phyloP scores from a whole-genome alignment of 768 basidiomycete species.

The Termitomyces eurrhizus region DNA sequence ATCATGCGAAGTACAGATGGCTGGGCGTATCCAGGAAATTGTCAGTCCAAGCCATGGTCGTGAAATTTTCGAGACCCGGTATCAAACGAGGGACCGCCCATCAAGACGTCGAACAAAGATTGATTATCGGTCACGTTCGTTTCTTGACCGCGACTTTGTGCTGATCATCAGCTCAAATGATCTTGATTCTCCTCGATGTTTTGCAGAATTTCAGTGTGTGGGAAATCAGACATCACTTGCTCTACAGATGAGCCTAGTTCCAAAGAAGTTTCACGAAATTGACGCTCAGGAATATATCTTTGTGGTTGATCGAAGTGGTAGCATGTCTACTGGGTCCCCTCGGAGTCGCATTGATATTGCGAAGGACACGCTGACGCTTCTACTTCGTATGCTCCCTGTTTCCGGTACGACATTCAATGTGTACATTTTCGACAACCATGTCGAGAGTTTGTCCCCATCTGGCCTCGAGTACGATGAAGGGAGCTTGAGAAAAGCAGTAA shows the following conservation, averaged over 20 bases:
- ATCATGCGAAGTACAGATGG: slow-evolving; percentile 44
- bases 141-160: slow-evolving; percentile 48
- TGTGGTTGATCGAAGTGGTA: slow-evolving; percentile 54
- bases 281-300: slow-evolving; percentile 55
- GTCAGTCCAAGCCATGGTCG: slow-evolving; percentile 40
- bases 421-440: slow-evolving; percentile 43
- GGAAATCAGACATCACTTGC: slow-evolving; percentile 33
- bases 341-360: slow-evolving; percentile 38
- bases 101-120: slow-evolving; percentile 40
- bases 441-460: slow-evolving; percentile 29
- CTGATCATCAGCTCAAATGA: slow-evolving; percentile 43
- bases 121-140: slow-evolving; percentile 34
- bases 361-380: slow-evolving; percentile 39
- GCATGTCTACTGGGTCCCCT: slow-evolving; percentile 34
- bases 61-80: slow-evolving; percentile 27
- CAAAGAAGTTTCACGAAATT: slow-evolving; percentile 41
- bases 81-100: slow-evolving; percentile 28
- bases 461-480: slow-evolving; percentile 30
- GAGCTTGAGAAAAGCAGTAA: slow-evolving; percentile 34
- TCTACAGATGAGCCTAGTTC: slow-evolving; percentile 53
- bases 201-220: slow-evolving; percentile 41
- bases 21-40: slow-evolving; percentile 36
- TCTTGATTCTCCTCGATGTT: slow-evolving; percentile 52
- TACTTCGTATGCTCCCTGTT: slow-evolving; percentile 47
- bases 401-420: slow-evolving; percentile 49